Base-by-base conservation (phyloP, 2,329 filamentous ascomycete genomes). In the Arthrocladium fulminans region DNA sequence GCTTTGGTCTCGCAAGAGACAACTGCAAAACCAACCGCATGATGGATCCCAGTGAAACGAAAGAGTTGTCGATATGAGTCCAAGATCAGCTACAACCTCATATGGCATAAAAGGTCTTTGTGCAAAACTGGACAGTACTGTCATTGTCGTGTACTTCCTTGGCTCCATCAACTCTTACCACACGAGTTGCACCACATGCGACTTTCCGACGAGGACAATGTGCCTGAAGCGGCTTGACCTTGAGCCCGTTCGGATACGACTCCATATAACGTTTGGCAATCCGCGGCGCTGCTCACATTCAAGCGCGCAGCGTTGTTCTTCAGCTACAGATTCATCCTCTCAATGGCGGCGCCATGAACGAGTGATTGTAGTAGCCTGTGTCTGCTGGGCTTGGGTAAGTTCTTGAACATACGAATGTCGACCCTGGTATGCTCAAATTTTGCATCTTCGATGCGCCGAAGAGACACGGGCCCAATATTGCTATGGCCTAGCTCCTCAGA, bases 31-130 rank as follows among this genome's bases (percentile, higher is more conserved):
- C 61, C 61, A 13, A 72, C 63, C 0, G 73, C 72, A 46, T 74
- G 60, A 20, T 64, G 61, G 49, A 75, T 70, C 51, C 64, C 70
- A 37, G 62, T 65, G 58, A 76, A 75, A 7, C 71, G 69, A 55
- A 74, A 74, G 24, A 66, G 10, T 64, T 65, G n/a, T 58, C 60
- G 55, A 27, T 64, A 68, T 17, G 64, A 65, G 41, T 68, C 67
- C 45, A 68, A 56, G 48, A 75, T 67, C 25, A 65, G 61, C 51
- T 75, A n/a, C 73, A 3, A 75, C 58, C 48, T 67, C 66, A 8
- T 71, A 66, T 20, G 27, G 15, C 19, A 22, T 29, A 52, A 65
- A 63, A 15, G 60, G 66, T 5, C 61, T 61, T 29, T 59, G 59
- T 3, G 69, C 70, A 7, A 73, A 48, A 37, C 63, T 62, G 49